Evolutionary conservation across 2,329 filamentous ascomycete genomes (phyloP).

Genomic region (Xylaria multiplex): DNA sequence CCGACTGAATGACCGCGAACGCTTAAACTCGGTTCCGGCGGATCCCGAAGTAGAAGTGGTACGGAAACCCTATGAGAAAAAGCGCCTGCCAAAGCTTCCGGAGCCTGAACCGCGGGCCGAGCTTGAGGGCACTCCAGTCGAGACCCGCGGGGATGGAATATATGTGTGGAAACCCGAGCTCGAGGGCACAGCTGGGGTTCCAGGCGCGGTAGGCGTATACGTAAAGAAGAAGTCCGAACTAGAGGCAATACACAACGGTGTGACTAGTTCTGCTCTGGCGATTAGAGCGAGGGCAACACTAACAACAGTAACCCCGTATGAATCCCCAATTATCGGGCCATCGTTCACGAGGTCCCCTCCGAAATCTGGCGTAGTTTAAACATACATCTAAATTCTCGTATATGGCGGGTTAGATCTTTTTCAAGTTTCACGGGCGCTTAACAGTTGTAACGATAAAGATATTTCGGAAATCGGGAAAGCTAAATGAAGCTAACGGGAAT

Average conservation of each 20-base stretch:
- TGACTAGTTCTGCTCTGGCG: no score
- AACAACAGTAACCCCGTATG: not conserved
- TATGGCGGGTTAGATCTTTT: not conserved
- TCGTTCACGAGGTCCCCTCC: conserved; percentile 2
- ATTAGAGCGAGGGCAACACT: not conserved
- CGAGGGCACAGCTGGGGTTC: conserved; percentile 18
- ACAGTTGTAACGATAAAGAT: conserved; percentile 3
- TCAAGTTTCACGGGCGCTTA: not conserved
- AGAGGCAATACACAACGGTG: conserved; percentile 1
- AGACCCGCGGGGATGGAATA: conserved; percentile 17
- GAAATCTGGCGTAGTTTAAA: not conserved
- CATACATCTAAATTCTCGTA: not conserved
- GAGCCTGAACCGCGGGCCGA: conserved; percentile 3
- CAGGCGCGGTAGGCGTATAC: conserved; percentile 3
- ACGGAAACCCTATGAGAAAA: not conserved
- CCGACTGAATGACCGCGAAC: not conserved
- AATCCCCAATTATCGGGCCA: conserved; percentile 8
- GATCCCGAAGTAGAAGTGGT: not conserved
- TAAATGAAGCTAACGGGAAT: not conserved
- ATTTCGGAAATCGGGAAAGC: not conserved
- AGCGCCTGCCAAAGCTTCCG: not conserved
- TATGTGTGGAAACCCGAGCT: conserved; percentile 31
- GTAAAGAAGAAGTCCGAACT: conserved; percentile 25
- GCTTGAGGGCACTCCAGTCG: conserved; percentile 14
- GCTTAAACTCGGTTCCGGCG: not conserved